Percentiles rank a stretch among this genome's conserved stretches.
Conservation (phyloP, 1,139 yeast genomes). For the Waltiozyma sp. region DNA sequence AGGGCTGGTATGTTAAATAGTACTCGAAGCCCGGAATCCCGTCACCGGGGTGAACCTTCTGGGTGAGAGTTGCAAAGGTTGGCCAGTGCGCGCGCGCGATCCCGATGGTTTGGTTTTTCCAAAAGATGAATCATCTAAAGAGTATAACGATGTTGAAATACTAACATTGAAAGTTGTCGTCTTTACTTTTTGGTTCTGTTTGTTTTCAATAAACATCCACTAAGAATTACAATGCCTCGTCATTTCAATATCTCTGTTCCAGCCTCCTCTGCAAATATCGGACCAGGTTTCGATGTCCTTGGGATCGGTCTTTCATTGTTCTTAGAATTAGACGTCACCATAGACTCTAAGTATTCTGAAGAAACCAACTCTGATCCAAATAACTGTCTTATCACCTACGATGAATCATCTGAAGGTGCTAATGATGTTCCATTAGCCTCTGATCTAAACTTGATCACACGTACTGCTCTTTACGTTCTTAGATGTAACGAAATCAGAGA, state of each 20-base stretch:
- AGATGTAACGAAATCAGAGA: conserved; percentile 65
- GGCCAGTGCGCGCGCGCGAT: no score
- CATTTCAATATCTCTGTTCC: conserved; percentile 66
- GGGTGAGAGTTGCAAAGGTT: no score
- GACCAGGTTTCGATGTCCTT: conserved; percentile 95
- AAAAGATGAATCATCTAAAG: no score
- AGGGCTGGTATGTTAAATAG: no score
- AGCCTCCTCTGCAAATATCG: conserved; percentile 95
- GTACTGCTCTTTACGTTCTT: conserved; percentile 83
- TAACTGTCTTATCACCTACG: conserved; percentile 61
- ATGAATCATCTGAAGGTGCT: conserved; percentile 64
- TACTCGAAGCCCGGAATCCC: no score
- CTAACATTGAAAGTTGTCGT: no score
- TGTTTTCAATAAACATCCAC: no score
- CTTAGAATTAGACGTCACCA: conserved; percentile 54
- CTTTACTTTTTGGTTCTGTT: no score
- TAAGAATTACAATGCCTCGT: conserved; percentile 22
- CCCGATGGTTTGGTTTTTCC: no score
- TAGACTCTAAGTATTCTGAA: conserved; percentile 38
- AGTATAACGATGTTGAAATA: no score
- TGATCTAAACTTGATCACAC: conserved; percentile 74
- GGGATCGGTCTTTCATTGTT: conserved; percentile 79
- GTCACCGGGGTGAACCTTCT: no score
- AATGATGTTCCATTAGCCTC: conserved; percentile 67
- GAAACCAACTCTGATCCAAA: conserved; percentile 49